Base-by-base conservation (phyloP, 208 protist genomes). In the Vickermania spadyakhi region DNA sequence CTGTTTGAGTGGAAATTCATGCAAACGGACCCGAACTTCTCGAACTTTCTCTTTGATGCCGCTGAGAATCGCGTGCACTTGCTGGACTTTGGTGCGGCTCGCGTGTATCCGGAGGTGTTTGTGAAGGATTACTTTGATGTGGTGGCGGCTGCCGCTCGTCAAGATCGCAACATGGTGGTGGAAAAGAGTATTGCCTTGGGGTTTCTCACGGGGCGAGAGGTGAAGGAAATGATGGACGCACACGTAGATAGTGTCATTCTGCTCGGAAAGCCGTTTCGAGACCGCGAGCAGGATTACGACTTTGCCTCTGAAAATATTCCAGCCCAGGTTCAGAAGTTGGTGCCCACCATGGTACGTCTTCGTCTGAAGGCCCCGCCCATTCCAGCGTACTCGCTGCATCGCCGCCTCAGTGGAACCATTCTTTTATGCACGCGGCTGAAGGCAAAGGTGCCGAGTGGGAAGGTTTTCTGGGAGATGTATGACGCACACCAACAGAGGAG, bases 11-110 rank as follows among this genome's bases (percentile, higher is more conserved):
- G 93, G 77, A 62, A 67, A n/a, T 97, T 96, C 59, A 98, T 99
- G 97, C 97, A 99, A 71, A 98, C 94, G 0, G 97, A 99, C 61
- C 97, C 97, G 13, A 98, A 98, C 77, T 99, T 87, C 67, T 75
- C 89, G 23, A 99, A 99, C 68, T 99, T 98, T 69, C 60, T 99
- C 21, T 98, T 96, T 57, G 86, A 97, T 53, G 66, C 69, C 3
- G 68, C 86, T 2, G 83, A 68, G 0, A 56, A 86, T 5, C 59
- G 56, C 41, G 66, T 96, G 26, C 59, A 88, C 51, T 61, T 96
- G 54, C 71, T 96, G 3, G 97, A 99, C 75, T 99, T 99, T 77
- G 97, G 97, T 28, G 96, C 97, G 2, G 84, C 88, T 27, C 79
- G 93, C 21, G 64, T 80, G 54, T 99, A 93, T 66, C 62, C 68